Evolutionary conservation across 768 basidiomycete species (phyloP).

Genomic region (Lactarius hatsudake): DNA sequence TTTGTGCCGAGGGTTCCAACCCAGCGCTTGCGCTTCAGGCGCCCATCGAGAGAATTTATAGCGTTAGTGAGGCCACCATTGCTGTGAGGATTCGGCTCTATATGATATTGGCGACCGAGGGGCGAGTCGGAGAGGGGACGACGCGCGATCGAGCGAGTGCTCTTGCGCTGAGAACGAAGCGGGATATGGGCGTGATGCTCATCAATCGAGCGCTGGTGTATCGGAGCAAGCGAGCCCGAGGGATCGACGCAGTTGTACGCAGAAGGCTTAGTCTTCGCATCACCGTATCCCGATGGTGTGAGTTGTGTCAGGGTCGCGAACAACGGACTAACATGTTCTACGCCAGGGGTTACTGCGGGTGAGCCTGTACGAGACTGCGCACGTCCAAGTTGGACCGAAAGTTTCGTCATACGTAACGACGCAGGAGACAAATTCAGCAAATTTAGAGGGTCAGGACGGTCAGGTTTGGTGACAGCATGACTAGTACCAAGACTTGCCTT

Average conservation of each 20-base stretch:
- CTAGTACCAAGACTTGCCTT: constrained; percentile 44
- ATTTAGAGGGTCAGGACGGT: not conserved
- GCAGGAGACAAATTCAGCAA: not conserved
- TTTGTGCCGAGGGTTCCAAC: constrained; percentile 74
- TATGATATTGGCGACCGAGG: constrained; percentile 40
- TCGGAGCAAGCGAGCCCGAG: constrained; percentile 24
- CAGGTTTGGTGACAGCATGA: not conserved
- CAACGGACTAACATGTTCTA: constrained; percentile 58
- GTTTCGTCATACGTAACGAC: not conserved
- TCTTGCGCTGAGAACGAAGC: constrained; percentile 48
- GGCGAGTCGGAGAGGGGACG: constrained; percentile 39
- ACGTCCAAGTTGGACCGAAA: constrained; percentile 10
- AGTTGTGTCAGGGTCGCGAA: constrained; percentile 37
- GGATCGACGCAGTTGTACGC: constrained; percentile 27
- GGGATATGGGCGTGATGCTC: constrained; percentile 35
- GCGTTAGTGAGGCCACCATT: constrained; percentile 87
- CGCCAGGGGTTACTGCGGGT: constrained; percentile 40
- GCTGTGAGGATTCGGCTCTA: constrained; percentile 65
- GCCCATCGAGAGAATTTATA: constrained; percentile 55
- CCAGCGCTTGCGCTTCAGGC: constrained; percentile 52
- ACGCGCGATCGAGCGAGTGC: constrained; percentile 51
- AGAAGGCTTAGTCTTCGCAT: constrained; percentile 20
- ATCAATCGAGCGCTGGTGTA: constrained; percentile 29
- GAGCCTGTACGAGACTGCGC: constrained; percentile 40
- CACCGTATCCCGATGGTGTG: constrained; percentile 22